Conservation (phyloP, 768 basidiomycete genomes). For the Collybiopsis confluens region DNA sequence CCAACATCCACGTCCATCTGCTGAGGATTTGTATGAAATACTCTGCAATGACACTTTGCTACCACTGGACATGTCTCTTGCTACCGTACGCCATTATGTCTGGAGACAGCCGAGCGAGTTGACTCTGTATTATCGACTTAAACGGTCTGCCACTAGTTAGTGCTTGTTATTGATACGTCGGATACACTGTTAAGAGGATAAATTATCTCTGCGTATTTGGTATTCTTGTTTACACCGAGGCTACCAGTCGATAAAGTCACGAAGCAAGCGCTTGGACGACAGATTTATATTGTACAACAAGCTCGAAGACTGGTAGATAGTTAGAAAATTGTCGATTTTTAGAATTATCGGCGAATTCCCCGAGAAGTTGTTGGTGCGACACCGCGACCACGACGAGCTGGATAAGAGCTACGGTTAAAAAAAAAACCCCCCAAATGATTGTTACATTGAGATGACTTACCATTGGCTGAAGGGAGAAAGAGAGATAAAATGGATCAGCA, state of each 20-base stretch:
- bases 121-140: constrained; percentile 70
- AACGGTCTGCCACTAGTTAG: constrained; percentile 9
- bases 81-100: constrained; percentile 83
- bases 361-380: constrained; percentile 63
- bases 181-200: not conserved
- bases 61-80: constrained; percentile 85
- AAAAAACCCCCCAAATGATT: no score
- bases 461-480: constrained; percentile 57
- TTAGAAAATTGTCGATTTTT: not conserved
- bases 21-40: constrained; percentile 81
- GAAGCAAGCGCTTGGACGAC: not conserved
- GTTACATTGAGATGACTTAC: no score
- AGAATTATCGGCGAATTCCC: constrained; percentile 72
- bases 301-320: not conserved
- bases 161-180: not conserved
- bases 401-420: no score
- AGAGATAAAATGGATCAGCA: constrained; percentile 11
- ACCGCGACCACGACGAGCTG: constrained; percentile 86
- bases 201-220: not conserved
- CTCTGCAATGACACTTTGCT: constrained; percentile 83
- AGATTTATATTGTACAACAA: constrained; percentile 6
- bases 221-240: not conserved
- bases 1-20: constrained; percentile 23
- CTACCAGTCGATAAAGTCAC: not conserved
- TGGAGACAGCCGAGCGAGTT: constrained; percentile 78